Evolutionary conservation across 768 basidiomycete species (phyloP), one percentile per base, ranked within the genome.

Genomic region (Galerina sulciceps): DNA sequence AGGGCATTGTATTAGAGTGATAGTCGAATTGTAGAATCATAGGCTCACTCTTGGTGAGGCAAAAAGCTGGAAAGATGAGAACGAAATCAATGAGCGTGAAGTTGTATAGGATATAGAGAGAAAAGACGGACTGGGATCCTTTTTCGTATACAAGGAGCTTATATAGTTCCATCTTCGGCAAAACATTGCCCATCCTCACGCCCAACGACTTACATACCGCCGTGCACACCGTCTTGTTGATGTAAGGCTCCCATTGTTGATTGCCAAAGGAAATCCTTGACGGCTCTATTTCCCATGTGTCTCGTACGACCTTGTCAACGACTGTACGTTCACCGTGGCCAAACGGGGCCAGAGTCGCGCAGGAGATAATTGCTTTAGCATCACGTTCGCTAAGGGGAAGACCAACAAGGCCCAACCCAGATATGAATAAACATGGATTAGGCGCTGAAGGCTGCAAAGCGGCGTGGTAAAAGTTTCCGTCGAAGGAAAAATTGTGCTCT

Each of bases 231-330:
- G 58, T 43, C 3, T 62, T 57, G 17, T 69, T 53, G 17, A 84
- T 52, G 43, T 69, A 84, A 1, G 50, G 35, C 1, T 55, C 37
- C 82, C 82, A 85, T 11, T 65, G 69, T 0, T 75, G 70, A 61
- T 82, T 83, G 11, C 64, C 64, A 53, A 83, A 81, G 6, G 64
- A 63, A 6, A 84, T 67, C 46, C 69, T 63, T 0, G 57, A 61
- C 0, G 79, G 75, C 50, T 80, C 77, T 43, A 84, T 78, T 62
- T 84, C 81, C 81, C 81, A 84, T 3, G 80, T 82, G 70, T 83
- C 76, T 11, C 81, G 68, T 8, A 82, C 79, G 1, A 69, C 62
- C 40, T 69, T 80, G 57, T 83, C 75, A 1, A 81, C 71, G 9
- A 81, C 60, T 0, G 79, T 82, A 10, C 72, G 65, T 36, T 76